Evolutionary conservation across 2,329 filamentous ascomycete genomes (phyloP), one percentile per base, ranked within the genome.

Genomic region (Penicillium sp.): DNA sequence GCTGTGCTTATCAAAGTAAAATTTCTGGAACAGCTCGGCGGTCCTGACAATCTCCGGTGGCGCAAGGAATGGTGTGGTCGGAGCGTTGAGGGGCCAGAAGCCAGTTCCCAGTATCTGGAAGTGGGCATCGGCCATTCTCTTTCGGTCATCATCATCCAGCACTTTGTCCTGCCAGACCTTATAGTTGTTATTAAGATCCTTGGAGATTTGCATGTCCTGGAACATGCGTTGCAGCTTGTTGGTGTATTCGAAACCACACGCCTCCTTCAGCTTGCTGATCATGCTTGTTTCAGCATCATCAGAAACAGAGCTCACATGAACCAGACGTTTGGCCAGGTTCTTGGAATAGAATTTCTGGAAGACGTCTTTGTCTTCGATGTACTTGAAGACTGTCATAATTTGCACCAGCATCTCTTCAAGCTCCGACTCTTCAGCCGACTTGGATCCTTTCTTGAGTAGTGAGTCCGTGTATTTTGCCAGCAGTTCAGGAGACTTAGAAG

Each of bases 171-270:
- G 87, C 74, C 84, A 89, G 35, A 92, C 90, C 68, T 90, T 89
- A 80, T 95, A 99, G 31, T 88, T 87, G 46, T 85, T 84, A 75
- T 99, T 99, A 45, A 99, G 83, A 76, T 99, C 94, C 77, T 97
- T 97, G 61, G 93, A 97, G 49, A 96, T 96, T 74, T 99, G 94
- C 81, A 99, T 97, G 71, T 99, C 94, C 74, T 97, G 93, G 84
- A 97, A 99, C 94, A 99, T 99, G 70, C 95, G 91, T 79, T 97
- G 93, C 44, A 99, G 84, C 79, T 97, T 97, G 82, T 97, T 99
- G 65, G 94, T 99, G 77, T 99, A 99, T 74, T 99, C 94, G 66
- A 97, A 99, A 68, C 94, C 94, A 70, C 94, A 97, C 0, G 94
- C 93, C 72, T 99, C 94, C 80, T 99, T 99, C 64, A 99, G 82